phyloP scores from a whole-genome alignment of 2,329 filamentous ascomycete species.

The Microsporum audouinii region DNA sequence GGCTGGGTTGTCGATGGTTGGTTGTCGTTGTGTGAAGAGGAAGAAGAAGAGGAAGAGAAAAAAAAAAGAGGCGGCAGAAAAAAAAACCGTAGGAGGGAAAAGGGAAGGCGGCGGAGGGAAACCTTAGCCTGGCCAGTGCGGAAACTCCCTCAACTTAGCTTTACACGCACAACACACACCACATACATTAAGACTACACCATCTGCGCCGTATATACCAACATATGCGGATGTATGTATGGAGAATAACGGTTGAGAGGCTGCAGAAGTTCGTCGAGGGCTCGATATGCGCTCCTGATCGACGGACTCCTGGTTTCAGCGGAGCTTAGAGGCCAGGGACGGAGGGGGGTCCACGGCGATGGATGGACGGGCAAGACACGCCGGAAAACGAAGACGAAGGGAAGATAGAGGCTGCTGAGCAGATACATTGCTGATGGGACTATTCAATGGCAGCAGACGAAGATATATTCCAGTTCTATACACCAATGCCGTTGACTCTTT shows the following conservation, averaged over 20 bases:
- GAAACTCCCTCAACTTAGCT: not conserved
- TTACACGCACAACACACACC: not conserved
- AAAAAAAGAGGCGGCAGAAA: not conserved
- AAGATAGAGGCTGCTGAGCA: not conserved
- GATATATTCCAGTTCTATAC: not conserved
- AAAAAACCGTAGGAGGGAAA: not conserved
- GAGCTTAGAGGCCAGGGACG: not conserved
- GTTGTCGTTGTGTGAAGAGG: not conserved
- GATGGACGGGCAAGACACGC: not conserved
- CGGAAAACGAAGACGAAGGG: not conserved
- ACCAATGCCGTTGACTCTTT: not conserved
- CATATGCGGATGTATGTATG: not conserved
- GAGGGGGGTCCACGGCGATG: not conserved
- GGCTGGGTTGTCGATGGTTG: not conserved
- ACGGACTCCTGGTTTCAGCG: slow-evolving; percentile 1
- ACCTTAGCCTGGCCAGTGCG: not conserved
- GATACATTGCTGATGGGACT: not conserved
- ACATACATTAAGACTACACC: too few species aligned
- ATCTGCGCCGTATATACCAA: too few species aligned
- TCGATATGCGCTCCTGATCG: not conserved
- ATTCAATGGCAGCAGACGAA: not conserved
- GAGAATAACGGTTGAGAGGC: not conserved
- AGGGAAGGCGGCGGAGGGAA: slow-evolving; percentile 10
- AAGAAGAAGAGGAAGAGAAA: not conserved
- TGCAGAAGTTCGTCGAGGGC: not conserved